Conservation (phyloP, 2,329 filamentous ascomycete genomes). For the Cladorrhinum sp. region DNA sequence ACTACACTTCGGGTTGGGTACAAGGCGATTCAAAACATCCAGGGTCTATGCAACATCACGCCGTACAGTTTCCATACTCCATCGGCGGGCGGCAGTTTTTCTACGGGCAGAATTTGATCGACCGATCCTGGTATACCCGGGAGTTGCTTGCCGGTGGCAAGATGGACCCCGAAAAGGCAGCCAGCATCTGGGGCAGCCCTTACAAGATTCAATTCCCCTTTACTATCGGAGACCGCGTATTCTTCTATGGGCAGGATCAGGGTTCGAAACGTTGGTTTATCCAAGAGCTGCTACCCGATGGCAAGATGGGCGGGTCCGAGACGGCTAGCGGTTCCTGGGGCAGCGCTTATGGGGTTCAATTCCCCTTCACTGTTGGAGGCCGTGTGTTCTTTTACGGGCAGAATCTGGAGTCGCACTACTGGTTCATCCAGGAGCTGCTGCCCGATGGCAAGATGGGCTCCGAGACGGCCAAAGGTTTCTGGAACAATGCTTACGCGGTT, state of each 20-base stretch:
- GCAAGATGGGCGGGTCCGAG: not conserved
- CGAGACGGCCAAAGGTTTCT: not conserved
- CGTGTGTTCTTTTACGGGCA: not conserved
- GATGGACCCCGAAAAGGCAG: not conserved
- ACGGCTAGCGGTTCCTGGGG: not conserved
- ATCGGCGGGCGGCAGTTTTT: not conserved
- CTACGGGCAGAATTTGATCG: not conserved
- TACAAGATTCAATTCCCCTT: not conserved
- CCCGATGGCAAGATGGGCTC: not conserved
- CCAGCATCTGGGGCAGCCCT: not conserved
- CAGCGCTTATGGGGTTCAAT: not conserved
- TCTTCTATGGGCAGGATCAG: not conserved
- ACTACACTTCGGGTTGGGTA: no score
- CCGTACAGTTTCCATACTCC: not conserved
- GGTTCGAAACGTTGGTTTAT: not conserved
- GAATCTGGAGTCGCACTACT: not conserved
- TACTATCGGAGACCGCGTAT: not conserved
- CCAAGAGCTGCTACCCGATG: not conserved
- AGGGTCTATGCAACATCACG: no score
- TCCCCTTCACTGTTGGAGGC: not conserved
- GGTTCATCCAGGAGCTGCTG: not conserved
- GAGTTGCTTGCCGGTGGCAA: not conserved
- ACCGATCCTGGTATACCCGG: not conserved
- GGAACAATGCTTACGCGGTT: not conserved
- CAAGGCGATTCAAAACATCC: no score